phyloP scores from a whole-genome alignment of 306 rosid species.

The Cucurbita moschata region DNA sequence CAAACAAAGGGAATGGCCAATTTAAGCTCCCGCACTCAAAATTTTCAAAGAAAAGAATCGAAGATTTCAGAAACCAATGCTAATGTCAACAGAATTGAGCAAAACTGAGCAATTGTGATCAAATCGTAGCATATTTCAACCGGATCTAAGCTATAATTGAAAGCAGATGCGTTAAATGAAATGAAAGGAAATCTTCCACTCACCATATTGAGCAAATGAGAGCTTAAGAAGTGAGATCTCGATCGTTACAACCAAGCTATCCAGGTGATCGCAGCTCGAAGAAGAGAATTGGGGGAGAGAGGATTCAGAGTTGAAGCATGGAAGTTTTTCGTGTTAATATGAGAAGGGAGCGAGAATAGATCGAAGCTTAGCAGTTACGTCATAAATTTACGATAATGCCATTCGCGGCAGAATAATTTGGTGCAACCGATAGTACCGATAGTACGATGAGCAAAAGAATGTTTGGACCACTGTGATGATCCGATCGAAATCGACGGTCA shows the following conservation, averaged over 20 bases:
- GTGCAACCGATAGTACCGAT: not conserved
- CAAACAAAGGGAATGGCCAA: not conserved
- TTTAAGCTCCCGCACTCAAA: conserved; percentile 3
- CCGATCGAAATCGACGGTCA: not conserved
- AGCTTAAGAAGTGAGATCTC: conserved; percentile 25
- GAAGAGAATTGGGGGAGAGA: not conserved
- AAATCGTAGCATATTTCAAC: conserved; percentile 27
- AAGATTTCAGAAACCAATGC: not conserved
- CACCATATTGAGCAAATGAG: conserved; percentile 50
- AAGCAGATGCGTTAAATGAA: conserved; percentile 7
- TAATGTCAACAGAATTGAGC: not conserved
- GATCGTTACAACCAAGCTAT: conserved; percentile 25
- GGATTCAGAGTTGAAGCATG: conserved; percentile 1
- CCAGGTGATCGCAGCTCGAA: conserved; percentile 24
- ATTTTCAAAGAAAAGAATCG: not conserved
- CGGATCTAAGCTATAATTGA: conserved; percentile 54
- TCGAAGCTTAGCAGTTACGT: conserved; percentile 11
- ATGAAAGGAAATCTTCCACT: conserved; percentile 25
- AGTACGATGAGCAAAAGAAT: not conserved
- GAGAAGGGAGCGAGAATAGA: conserved; percentile 4
- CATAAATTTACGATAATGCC: conserved; percentile 1
- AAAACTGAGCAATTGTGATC: conserved; percentile 9
- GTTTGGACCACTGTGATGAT: not conserved
- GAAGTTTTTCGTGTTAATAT: conserved; percentile 8
- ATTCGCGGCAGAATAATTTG: not conserved